These are phyloP conservation scores for Boehmeria nivea DNA, from an alignment of 306 rosid genomes.

Conservation along the genomic window DNA sequence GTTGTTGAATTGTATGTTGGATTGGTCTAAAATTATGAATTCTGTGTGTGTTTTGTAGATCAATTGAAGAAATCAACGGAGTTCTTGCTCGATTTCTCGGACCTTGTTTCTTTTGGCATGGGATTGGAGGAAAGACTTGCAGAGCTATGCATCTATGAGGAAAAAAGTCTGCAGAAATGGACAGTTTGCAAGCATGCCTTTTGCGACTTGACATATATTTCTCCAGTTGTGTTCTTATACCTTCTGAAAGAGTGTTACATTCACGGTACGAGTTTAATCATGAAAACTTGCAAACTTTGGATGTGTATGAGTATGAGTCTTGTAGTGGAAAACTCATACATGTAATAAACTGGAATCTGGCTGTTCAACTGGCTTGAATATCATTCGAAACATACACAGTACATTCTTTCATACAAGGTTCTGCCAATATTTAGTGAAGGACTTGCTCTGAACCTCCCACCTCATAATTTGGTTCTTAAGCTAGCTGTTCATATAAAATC, in stretches of 20 bases:
- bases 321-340: too few species aligned
- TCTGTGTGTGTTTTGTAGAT: neutral
- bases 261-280: conserved; percentile 48
- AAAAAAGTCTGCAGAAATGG: conserved; percentile 22
- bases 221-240: conserved; percentile 74
- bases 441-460: conserved; percentile 5
- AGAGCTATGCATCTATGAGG: conserved; percentile 21
- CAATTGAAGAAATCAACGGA: conserved; percentile 4
- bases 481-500: too few species aligned
- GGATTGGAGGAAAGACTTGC: conserved; percentile 44
- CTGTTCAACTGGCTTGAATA: too few species aligned
- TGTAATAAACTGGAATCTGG: too few species aligned
- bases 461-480: too few species aligned
- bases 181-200: conserved; percentile 63
- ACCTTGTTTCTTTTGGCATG: conserved; percentile 34
- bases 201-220: conserved; percentile 50
- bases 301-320: neutral
- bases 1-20: neutral
- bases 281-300: neutral
- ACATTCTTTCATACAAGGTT: neutral
- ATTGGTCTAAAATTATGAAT: neutral
- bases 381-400: too few species aligned
- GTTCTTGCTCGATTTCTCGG: conserved; percentile 14
- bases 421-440: neutral
- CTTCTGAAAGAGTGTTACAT: conserved; percentile 77